Base-by-base conservation (phyloP, 202 grass and related monocot genomes). In the Panicum hallii region DNA sequence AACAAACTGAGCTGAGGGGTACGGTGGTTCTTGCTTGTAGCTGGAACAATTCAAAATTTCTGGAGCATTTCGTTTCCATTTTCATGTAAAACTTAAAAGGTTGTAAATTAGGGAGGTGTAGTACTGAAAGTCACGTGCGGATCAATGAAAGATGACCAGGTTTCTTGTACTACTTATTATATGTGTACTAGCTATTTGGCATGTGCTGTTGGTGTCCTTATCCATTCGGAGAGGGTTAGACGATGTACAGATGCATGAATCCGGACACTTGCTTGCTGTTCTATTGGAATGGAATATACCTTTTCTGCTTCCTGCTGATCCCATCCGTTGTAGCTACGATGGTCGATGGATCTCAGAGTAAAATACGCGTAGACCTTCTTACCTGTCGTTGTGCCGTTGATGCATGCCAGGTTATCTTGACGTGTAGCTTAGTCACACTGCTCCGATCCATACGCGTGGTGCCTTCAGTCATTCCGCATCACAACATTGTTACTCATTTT, bases 81-180 rank as follows among this genome's bases (percentile, higher is more conserved):
- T 48, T 47, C 36, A 54, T 75, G 60, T 75, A 75, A 23, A 53
- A 15, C 0, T 49, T n/a, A n/a, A n/a, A 75, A 53, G 32, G 40
- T 63, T 73, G 80, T 63, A 73, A 73, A 74, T 50, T 74, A 74
- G 22, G 57, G 44, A 15, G 15, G 20, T 83, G 73, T 32, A n/a
- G 20, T 64, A 60, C 19, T 70, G n/a, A 28, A 71, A 71, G 68
- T 26, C 22, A 71, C 43, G 44, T 71, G 44, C 49, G 22, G 12
- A 17, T 30, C 69, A 72, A 72, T 72, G 22, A 72, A 30, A 3
- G 22, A 32, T 5, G 69, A 47, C 69, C 69, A 72, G 44, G 69
- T 48, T 72, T 49, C 69, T 49, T 48, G 69, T 72, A 72, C 44
- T 43, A 32, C 32, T 32, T 45, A 6, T 46, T 26, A 26, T 26